Evolutionary conservation across 2,329 filamentous ascomycete genomes (phyloP), one percentile per base, ranked within the genome.

Genomic region (Bertia moriformis): DNA sequence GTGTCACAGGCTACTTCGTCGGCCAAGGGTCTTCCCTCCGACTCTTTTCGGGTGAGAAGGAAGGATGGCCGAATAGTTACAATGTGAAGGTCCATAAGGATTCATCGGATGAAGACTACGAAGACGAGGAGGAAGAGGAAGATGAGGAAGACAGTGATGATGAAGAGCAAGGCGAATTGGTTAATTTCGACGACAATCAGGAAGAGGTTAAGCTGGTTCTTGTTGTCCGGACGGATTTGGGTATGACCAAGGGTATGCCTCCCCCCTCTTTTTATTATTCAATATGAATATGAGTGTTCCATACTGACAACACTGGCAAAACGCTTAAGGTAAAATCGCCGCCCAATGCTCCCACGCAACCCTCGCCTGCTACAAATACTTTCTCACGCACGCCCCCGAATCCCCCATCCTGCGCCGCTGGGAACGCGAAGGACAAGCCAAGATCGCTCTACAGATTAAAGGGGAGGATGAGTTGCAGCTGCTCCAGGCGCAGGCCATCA

Each of bases 341-440:
- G 77, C 77, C 14, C 76, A 81, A 57, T 75, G 70, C 52, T 71
- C 70, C 14, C 77, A 81, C 51, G 77, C 77, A 22, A 78, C 75
- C 14, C 66, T 81, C 40, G 74, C 76, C 39, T 81, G 76, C 60
- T 82, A 82, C 65, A 80, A 79, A 58, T 65, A 74, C 43, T 67
- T 78, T 46, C 55, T 70, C 38, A 49, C 57, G 14, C 54, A 62
- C 43, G 51, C 61, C 3, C 58, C 64, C 2, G 49, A 35, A 7
- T 35, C 32, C 7, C 32, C 60, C 37, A 60, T 80, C 32, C 61
- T 81, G 24, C 63, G 62, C 44, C 68, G 67, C 43, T 82, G 77
- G 77, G 76, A 82, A 54, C 57, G 57, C 39, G 58, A 63, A 32
- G 77, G 77, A 3, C 74, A 79, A 53, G 67, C 72, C 4, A 81